Evolutionary conservation across 768 basidiomycete species (phyloP), one percentile per base, ranked within the genome.

Genomic region (Termitomyces sp.): DNA sequence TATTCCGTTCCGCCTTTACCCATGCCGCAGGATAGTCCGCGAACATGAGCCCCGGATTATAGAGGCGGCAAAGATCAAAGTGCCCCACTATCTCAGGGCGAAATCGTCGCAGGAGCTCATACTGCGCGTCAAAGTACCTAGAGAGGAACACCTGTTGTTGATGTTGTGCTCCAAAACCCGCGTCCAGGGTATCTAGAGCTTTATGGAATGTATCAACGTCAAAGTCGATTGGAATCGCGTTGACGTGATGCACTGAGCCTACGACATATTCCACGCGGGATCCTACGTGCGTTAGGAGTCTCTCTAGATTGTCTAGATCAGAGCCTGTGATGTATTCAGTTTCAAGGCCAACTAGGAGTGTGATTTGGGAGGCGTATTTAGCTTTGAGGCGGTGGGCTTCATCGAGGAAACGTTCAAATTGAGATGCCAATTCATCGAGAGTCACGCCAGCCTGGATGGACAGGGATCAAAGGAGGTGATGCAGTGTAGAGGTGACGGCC

Each of bases 231-330:
- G 96, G 94, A 45, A 91, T 83, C 25, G 77, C 81, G 70, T 87
- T 83, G 72, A 95, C 94, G 68, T 98, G 96, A 71, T 99, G 97
- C 7, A 99, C 79, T 38, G 91, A 92, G 31, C 97, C 96, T 57
- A 98, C 92, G 69, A 98, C 70, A 73, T 94, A 98, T 68, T 98
- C 88, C 62, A 98, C 83, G 53, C 78, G 76, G 40, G 75, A 73
- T 9, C 72, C 73, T 60, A 86, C 73, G 31, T 70, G 66, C 40
- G 74, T 61, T 38, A 96, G 78, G 20, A 92, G 77, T 3, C 62
- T 61, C 49, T 81, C 73, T 40, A 96, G 80, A 25, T 76, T 71
- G 61, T 82, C 77, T 25, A 94, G 78, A 74, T 96, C 94, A 17
- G 74, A 64, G 4, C 72, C 49, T 10, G 91, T 87, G 73, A 98